phyloP scores from a whole-genome alignment of 495 filamentous ascomycete genomes.

The Venustampulla echinocandica region DNA sequence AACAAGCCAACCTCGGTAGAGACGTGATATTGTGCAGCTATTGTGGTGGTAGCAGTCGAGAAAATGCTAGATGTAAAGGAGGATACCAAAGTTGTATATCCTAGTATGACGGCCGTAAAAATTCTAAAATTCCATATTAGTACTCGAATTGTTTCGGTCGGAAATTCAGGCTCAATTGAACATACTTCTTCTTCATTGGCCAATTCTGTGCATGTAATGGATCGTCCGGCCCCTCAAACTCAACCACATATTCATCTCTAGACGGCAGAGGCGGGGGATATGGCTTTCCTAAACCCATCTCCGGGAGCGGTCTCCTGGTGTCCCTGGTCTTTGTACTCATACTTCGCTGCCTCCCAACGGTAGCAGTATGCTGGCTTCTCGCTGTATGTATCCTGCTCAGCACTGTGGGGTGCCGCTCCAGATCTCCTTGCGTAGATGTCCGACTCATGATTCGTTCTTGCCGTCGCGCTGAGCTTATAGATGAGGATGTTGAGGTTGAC shows the following conservation, averaged over 20 bases:
- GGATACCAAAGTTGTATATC: slow-evolving; percentile 65
- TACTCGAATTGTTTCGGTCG: not conserved
- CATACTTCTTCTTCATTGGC: slow-evolving; percentile 66
- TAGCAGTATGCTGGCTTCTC: slow-evolving; percentile 63
- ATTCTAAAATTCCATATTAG: slow-evolving; percentile 33
- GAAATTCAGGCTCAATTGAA: slow-evolving; percentile 10
- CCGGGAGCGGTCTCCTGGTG: slow-evolving; percentile 47
- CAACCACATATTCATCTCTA: slow-evolving; percentile 78
- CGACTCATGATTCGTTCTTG: slow-evolving; percentile 21
- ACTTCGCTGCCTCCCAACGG: slow-evolving; percentile 60
- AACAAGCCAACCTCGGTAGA: slow-evolving; percentile 52
- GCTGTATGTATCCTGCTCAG: slow-evolving; percentile 69
- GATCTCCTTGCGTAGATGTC: slow-evolving; percentile 45
- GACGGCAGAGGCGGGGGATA: slow-evolving; percentile 66
- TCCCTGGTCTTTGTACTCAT: slow-evolving; percentile 34
- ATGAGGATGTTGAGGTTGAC: slow-evolving; percentile 40
- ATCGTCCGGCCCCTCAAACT: slow-evolving; percentile 73
- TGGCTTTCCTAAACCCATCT: slow-evolving; percentile 65
- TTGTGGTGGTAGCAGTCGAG: slow-evolving; percentile 48
- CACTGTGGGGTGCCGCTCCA: slow-evolving; percentile 68
- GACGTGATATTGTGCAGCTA: slow-evolving; percentile 46
- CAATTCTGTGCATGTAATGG: slow-evolving; percentile 80
- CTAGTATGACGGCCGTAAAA: slow-evolving; percentile 60
- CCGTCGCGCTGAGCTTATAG: slow-evolving; percentile 15
- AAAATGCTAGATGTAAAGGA: slow-evolving; percentile 68